A percentile compares a stretch with the other conserved stretches of the same genome.
Evolutionary conservation across 352 stramenopile species (phyloP).

Genomic region (Hyaloperonospora arabidopsidis): DNA sequence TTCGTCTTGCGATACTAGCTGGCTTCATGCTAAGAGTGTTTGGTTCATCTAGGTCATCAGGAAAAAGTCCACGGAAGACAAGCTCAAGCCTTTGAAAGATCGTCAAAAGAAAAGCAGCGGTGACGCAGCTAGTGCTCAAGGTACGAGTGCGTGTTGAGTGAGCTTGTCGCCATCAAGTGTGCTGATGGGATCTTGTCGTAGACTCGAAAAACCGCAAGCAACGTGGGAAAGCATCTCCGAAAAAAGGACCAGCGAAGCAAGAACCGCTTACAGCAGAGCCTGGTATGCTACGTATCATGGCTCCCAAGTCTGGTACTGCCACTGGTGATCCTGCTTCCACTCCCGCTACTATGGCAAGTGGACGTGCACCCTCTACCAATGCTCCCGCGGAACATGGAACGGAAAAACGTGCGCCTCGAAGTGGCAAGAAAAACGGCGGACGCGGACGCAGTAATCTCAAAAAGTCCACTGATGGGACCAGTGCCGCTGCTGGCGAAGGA

Average conservation of each 20-base stretch:
- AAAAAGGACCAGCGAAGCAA: constrained; percentile 30
- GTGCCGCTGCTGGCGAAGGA: constrained; percentile 16
- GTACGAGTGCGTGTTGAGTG: constrained; percentile 2
- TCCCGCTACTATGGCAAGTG: constrained; percentile 8
- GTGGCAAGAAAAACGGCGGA: constrained; percentile 23
- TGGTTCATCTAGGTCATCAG: constrained; percentile 13
- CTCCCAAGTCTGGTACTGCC: constrained; percentile 20
- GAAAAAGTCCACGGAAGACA: constrained; percentile 35
- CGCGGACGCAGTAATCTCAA: constrained; percentile 31
- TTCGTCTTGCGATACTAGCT: neutral
- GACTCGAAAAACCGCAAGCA: constrained; percentile 39
- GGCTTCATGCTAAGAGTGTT: constrained; percentile 2
- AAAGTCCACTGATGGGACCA: constrained; percentile 27
- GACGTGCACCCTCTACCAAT: constrained; percentile 8
- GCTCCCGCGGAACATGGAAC: constrained; percentile 10
- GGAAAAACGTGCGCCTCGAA: constrained; percentile 22
- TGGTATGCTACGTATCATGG: constrained; percentile 52
- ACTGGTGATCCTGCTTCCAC: constrained; percentile 4
- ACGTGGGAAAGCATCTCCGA: constrained; percentile 21
- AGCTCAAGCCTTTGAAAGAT: constrained; percentile 31
- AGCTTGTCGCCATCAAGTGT: neutral
- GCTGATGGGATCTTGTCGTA: constrained; percentile 4
- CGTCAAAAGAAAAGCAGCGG: constrained; percentile 25
- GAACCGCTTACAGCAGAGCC: constrained; percentile 32
- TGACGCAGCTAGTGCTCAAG: constrained; percentile 17